phyloP scores from a whole-genome alignment of 768 basidiomycete species.

The Lyophyllum semitale region DNA sequence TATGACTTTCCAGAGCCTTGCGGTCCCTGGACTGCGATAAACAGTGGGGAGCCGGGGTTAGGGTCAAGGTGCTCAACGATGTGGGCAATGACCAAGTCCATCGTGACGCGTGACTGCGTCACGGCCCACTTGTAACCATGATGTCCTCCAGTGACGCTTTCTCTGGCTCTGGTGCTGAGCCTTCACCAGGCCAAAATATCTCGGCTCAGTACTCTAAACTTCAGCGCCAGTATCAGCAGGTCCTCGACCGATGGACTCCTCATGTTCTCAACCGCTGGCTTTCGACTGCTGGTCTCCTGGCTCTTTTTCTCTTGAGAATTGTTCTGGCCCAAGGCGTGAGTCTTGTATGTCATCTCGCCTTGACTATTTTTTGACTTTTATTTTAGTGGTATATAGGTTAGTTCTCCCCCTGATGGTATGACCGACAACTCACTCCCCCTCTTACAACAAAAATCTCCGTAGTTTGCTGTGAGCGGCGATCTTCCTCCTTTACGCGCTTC shows the following conservation, averaged over 20 bases:
- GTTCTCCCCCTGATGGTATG: conserved; percentile 29
- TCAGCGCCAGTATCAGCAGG: conserved; percentile 82
- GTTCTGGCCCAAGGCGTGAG: conserved; percentile 87
- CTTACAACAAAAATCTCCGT: neutral
- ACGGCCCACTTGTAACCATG: conserved; percentile 35
- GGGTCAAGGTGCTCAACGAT: conserved; percentile 29
- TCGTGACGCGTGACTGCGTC: conserved; percentile 17
- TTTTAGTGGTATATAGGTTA: conserved; percentile 89
- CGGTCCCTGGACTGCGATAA: conserved; percentile 89
- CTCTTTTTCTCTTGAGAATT: conserved; percentile 83
- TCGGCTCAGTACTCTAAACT: conserved; percentile 49
- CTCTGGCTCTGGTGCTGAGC: conserved; percentile 42
- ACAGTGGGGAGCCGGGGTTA: conserved; percentile 54
- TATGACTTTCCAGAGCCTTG: conserved; percentile 95
- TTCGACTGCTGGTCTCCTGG: conserved; percentile 66
- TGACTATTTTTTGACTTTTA: conserved; percentile 4
- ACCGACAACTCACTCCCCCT: neutral
- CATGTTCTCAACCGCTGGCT: conserved; percentile 90
- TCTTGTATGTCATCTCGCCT: conserved; percentile 17
- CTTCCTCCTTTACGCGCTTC: neutral
- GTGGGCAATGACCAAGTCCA: conserved; percentile 19
- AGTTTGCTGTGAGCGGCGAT: conserved; percentile 68
- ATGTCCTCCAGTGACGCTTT: conserved; percentile 44
- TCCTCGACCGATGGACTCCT: conserved; percentile 92
- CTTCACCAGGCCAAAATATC: conserved; percentile 51